phyloP scores from a whole-genome alignment of 2,329 filamentous ascomycete genomes.

The Gaeumannomyces tritici region DNA sequence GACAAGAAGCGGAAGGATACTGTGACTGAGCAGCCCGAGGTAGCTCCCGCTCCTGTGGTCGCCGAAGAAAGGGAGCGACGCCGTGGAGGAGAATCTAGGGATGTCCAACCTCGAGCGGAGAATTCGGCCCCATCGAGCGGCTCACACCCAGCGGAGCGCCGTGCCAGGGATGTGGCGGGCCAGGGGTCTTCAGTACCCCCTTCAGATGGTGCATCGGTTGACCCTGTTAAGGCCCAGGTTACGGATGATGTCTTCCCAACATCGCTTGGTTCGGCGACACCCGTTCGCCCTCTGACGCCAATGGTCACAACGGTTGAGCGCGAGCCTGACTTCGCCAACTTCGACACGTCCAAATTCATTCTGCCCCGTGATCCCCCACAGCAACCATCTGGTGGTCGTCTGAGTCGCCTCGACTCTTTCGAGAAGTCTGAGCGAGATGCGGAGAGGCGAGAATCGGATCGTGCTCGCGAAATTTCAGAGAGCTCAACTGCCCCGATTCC shows the following conservation, averaged over 20 bases:
- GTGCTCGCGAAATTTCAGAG: slow-evolving; percentile 33
- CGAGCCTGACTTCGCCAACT: slow-evolving; percentile 38
- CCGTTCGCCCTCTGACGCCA: slow-evolving; percentile 35
- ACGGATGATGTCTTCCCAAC: slow-evolving; percentile 40
- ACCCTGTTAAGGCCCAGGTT: slow-evolving; percentile 52
- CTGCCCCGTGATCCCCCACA: not conserved
- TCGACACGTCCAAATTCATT: slow-evolving; percentile 11
- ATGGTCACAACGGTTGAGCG: slow-evolving; percentile 43
- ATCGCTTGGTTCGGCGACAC: slow-evolving; percentile 27
- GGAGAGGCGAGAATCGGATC: slow-evolving; percentile 13
- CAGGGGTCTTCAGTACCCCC: slow-evolving; percentile 12
- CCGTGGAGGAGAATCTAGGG: not conserved
- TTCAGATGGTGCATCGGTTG: slow-evolving; percentile 18
- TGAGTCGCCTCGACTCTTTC: slow-evolving; percentile 40
- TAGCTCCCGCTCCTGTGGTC: not conserved
- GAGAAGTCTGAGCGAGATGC: slow-evolving; percentile 39
- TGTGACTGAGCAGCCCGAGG: slow-evolving; percentile 1
- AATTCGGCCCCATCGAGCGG: slow-evolving; percentile 10
- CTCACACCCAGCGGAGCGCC: slow-evolving; percentile 3
- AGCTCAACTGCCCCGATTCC: slow-evolving; percentile 38
- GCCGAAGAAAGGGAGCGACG: not conserved
- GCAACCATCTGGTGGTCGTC: slow-evolving; percentile 19
- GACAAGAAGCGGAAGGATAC: slow-evolving; percentile 1
- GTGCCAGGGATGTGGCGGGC: not conserved
- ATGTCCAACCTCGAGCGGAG: not conserved